Evolutionary conservation across 495 filamentous ascomycete species (phyloP), one percentile per base, ranked within the genome.

Genomic region (Aspergillus bertholletiae): DNA sequence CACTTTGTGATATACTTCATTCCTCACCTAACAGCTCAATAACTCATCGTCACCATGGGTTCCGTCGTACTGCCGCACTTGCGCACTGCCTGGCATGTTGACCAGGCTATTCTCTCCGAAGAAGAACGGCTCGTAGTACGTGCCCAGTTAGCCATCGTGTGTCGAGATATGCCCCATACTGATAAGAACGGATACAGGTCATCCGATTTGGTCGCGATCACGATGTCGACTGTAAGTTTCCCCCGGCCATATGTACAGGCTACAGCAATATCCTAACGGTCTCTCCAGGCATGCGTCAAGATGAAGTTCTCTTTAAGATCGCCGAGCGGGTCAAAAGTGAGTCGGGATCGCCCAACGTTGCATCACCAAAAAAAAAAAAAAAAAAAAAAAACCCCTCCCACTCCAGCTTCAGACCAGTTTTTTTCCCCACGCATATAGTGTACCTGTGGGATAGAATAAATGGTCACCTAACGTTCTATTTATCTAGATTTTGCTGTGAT

Each of bases 31-130:
- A n/a, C 12, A 5, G 8, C 20, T 15, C 15, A 27, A 40, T 23
- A 45, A 17, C 23, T 9, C 13, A 17, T 28, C 20, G 7, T 37
- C 50, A 76, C 34, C 51, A 96, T 94, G 88, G 90, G 92, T 65
- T 96, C 91, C 51, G 88, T 97, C 51, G 89, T 97, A 13, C 82
- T 98, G 13, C 94, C 94, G 18, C 94, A 98, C 73, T 81, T 98
- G 30, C 81, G 83, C 52, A 95, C 89, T 12, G 94, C 91, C 59
- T 97, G 94, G 93, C 92, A 96, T 62, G 90, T 96, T 54, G 92
- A 96, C 75, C 92, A 96, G 74, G 89, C 89, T 45, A 96, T 95
- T 62, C 84, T 94, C 59, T 86, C 84, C 13, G 94, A 98, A 71
- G 92, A 96, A 60, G 94, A 97, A 60, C 87, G 94, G 28, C 83